Percentiles rank a stretch among this genome's conserved stretches.
Evolutionary conservation across 2,329 filamentous ascomycete genomes (phyloP).

Genomic region (Cercospora sojina): DNA sequence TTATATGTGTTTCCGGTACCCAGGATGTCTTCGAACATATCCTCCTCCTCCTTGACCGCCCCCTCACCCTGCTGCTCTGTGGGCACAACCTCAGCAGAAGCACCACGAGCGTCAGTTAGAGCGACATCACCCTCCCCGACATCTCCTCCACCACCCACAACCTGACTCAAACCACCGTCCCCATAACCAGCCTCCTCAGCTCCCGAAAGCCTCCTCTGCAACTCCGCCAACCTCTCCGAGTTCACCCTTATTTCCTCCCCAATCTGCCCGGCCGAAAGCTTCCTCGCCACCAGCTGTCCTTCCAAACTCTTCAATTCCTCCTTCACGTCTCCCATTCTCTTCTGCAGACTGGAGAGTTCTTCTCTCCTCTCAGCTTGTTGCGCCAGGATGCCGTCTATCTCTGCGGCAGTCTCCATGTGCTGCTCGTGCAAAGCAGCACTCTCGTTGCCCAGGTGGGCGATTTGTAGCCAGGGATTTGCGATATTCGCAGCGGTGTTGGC

Average conservation of each 20-base stretch:
- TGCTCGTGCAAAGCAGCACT: not conserved
- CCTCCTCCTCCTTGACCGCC: not conserved
- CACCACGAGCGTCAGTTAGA: not conserved
- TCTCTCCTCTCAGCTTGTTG: not conserved
- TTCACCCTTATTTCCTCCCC: not conserved
- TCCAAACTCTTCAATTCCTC: not conserved
- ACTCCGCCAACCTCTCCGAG: not conserved
- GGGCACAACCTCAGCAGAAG: not conserved
- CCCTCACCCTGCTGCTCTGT: not conserved
- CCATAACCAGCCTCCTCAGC: not conserved
- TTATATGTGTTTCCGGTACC: not conserved
- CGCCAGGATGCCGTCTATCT: not conserved
- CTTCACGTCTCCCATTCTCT: not conserved
- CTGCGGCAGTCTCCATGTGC: not conserved
- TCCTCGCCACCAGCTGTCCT: not conserved
- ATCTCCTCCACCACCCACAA: not conserved
- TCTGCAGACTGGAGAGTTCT: not conserved
- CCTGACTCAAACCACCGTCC: not conserved
- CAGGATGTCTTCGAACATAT: not conserved
- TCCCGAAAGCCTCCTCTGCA: not conserved
- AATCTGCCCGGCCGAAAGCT: not conserved
- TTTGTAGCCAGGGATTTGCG: not conserved
- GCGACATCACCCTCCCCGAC: not conserved
- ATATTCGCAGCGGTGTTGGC: not conserved
- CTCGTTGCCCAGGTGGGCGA: not conserved